Percentiles rank a stretch among this genome's conserved stretches.
Evolutionary conservation across 306 rosid genomes (phyloP).

Genomic region (Vachellia collinsii): DNA sequence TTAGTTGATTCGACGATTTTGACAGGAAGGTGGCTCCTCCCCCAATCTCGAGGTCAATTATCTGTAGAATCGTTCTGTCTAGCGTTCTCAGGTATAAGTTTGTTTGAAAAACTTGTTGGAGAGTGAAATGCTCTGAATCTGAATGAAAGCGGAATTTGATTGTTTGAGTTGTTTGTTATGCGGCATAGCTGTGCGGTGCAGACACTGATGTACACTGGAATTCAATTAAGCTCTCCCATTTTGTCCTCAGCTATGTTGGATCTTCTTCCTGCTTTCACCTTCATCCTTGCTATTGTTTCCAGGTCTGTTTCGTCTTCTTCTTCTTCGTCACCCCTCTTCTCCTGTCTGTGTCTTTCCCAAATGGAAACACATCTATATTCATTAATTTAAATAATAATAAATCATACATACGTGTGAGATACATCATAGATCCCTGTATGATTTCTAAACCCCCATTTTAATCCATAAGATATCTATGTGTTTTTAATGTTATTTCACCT

Average conservation of each 20-base stretch:
- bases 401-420: not conserved
- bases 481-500: not conserved
- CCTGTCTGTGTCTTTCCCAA: not conserved
- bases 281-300: not conserved
- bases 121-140: not conserved
- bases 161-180: not conserved
- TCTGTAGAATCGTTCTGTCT: conserved; percentile 36
- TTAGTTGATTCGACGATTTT: not conserved
- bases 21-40: conserved; percentile 47
- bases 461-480: not conserved
- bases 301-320: not conserved
- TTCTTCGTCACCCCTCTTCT: not conserved
- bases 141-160: not conserved
- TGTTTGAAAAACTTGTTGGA: not conserved
- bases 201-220: conserved; percentile 41
- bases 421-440: not conserved
- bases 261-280: conserved; percentile 13
- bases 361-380: not conserved
- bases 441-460: not conserved
- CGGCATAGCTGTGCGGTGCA: conserved; percentile 32
- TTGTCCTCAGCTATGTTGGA: conserved; percentile 48
- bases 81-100: conserved; percentile 36
- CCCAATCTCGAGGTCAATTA: conserved; percentile 27
- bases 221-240: conserved; percentile 56
- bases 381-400: not conserved